Evolutionary conservation across 2,329 filamentous ascomycete genomes (phyloP).

Genomic region (Phyllosticta citriasiana): DNA sequence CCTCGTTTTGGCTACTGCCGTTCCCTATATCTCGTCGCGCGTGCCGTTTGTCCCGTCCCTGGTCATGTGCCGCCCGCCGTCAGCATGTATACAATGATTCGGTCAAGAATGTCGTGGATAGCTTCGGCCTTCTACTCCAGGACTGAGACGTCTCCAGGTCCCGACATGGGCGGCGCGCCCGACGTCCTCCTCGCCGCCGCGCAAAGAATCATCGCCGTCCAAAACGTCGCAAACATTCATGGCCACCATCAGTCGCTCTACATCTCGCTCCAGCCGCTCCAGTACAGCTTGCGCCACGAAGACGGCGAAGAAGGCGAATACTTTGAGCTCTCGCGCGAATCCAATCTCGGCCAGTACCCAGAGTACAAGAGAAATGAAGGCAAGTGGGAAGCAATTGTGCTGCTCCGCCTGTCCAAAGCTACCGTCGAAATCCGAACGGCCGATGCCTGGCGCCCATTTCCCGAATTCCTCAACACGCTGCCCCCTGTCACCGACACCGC

Average conservation of each 20-base stretch:
- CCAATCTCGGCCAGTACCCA: neutral
- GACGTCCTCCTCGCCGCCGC: conserved; percentile 1
- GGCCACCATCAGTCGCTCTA: conserved; percentile 1
- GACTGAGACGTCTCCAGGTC: neutral
- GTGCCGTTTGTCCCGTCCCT: neutral
- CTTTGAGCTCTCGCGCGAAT: conserved; percentile 5
- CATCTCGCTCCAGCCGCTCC: conserved; percentile 1
- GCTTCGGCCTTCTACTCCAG: neutral
- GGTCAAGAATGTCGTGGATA: neutral
- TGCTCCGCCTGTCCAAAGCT: neutral
- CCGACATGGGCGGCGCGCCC: neutral
- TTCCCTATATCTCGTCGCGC: neutral
- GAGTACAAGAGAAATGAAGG: conserved; percentile 6
- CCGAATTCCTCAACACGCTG: neutral
- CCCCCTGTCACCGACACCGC: neutral
- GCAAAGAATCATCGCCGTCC: neutral
- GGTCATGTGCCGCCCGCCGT: neutral
- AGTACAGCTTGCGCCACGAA: neutral
- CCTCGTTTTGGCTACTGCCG: neutral
- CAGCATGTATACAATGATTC: neutral
- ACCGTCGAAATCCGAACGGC: conserved; percentile 1
- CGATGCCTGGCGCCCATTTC: neutral
- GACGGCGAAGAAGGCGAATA: neutral
- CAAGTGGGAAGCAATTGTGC: conserved; percentile 8
- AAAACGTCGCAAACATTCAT: neutral